Base-by-base conservation (phyloP, 1,284 basidiomycete genomes). In the Thelephora terrestris region DNA sequence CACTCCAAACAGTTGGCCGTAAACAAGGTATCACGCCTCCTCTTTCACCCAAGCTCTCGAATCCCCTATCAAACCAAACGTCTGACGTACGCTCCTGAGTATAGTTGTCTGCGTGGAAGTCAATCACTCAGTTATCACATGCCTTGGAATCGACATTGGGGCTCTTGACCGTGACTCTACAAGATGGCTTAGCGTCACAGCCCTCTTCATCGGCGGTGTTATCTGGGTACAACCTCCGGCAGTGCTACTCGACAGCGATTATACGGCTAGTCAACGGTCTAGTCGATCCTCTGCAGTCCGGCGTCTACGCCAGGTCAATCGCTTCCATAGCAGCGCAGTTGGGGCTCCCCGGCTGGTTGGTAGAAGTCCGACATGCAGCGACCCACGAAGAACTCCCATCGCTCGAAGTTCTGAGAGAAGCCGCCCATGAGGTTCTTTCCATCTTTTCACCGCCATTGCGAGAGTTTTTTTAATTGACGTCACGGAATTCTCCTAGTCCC, bases 371-470 rank as follows among this genome's bases (percentile, higher is more conserved):
- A 34, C 95, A 99, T 68, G 86, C 91, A 24, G 90, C 91, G 7
- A 99, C 95, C 2, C 95, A 99, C 61, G 95, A 99, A 60, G 91
- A 96, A 55, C 68, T 99, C 16, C 96, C 95, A 0, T 88, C 87
- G 53, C 70, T 98, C 2, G 77, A 81, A 44, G 68, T 94, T 6
- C 73, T 97, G 9, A 75, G 86, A 47, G 78, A 90, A 47, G 91
- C 84, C 0, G 76, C 85, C 17, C 69, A 73, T 50, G 80, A 89
- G 71, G 87, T 86, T 53, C 57, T 71, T 47, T 10, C 60, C 61
- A 29, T 47, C 27, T 37, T 34, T 43, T 47, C 32, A 24, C 20
- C 12, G 21, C 40, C 10, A 21, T 45, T 38, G 38, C 18, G 20
- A 49, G 9, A 37, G 39, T 17, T 23, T 23, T 21, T 16, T 16